Conservation (phyloP, 2,329 filamentous ascomycete species). For the Neonectria magnoliae region DNA sequence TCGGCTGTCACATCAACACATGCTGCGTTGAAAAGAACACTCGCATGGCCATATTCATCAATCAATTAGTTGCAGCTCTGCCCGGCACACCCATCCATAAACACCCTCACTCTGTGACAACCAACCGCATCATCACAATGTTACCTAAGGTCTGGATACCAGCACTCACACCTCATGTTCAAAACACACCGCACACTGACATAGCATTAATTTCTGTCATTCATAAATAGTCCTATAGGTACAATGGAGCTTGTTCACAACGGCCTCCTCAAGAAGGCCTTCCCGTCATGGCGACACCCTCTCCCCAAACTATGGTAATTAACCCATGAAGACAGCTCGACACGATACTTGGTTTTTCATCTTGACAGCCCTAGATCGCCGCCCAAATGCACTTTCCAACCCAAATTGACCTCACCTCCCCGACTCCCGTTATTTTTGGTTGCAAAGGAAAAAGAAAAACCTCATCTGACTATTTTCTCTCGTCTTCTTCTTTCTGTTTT, state of each 20-base stretch:
- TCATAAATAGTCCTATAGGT: constrained; percentile 39
- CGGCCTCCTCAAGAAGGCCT: constrained; percentile 14
- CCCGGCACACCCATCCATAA: background rate
- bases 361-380: constrained; percentile 37
- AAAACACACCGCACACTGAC: background rate
- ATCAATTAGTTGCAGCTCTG: background rate
- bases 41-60: background rate
- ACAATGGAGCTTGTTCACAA: constrained; percentile 30
- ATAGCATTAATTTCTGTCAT: constrained; percentile 38
- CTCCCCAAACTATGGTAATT: constrained; percentile 22
- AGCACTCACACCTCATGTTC: background rate
- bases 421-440: constrained; percentile 37
- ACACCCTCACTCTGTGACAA: too few species aligned
- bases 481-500: constrained; percentile 32
- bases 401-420: constrained; percentile 37
- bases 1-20: constrained; percentile 4
- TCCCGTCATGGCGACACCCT: constrained; percentile 23
- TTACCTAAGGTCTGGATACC: background rate
- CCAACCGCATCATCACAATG: background rate
- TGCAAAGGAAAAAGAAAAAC: constrained; percentile 41
- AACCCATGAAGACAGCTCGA: constrained; percentile 36
- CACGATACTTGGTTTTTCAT: constrained; percentile 33
- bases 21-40: background rate
- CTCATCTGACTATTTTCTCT: constrained; percentile 44
- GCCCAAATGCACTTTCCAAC: constrained; percentile 37